A percentile compares a stretch with the other conserved stretches of the same genome.
phyloP scores from a whole-genome alignment of 306 rosid species.

The Quillaja saponaria region DNA sequence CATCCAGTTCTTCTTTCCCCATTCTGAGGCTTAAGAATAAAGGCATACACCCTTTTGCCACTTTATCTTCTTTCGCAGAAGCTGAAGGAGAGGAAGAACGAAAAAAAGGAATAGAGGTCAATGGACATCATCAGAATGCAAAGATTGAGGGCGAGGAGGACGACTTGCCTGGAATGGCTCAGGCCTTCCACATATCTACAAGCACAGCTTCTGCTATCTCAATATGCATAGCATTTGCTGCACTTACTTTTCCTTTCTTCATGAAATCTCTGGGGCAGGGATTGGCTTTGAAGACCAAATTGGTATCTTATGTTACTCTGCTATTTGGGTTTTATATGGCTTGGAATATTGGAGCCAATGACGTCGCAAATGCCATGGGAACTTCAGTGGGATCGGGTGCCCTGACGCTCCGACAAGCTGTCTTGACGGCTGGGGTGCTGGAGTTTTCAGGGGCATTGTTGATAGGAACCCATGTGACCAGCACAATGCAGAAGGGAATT shows the following conservation, averaged over 20 bases:
- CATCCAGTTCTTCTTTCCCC: too few relatives aligned
- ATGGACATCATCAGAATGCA: constrained; percentile 28
- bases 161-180: constrained; percentile 55
- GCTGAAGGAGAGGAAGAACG: constrained; percentile 46
- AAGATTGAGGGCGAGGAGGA: constrained; percentile 3
- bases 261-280: constrained; percentile 77
- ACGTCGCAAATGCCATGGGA: constrained; percentile 99
- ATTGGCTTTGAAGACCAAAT: constrained; percentile 53
- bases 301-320: constrained; percentile 62
- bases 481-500: constrained; percentile 95
- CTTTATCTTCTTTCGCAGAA: constrained; percentile 75
- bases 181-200: constrained; percentile 71
- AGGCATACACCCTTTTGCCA: constrained; percentile 72
- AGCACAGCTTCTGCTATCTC: constrained; percentile 63
- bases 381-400: constrained; percentile 98
- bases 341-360: constrained; percentile 98
- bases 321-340: constrained; percentile 97
- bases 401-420: constrained; percentile 79
- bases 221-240: constrained; percentile 63
- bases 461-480: constrained; percentile 91
- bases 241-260: constrained; percentile 61
- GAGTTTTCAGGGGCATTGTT: constrained; percentile 85
- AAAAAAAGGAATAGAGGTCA: constrained; percentile 26
- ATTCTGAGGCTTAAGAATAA: too few relatives aligned
- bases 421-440: constrained; percentile 75